Conservation (phyloP, 495 filamentous ascomycete genomes). For the Aspergillus panamensis region DNA sequence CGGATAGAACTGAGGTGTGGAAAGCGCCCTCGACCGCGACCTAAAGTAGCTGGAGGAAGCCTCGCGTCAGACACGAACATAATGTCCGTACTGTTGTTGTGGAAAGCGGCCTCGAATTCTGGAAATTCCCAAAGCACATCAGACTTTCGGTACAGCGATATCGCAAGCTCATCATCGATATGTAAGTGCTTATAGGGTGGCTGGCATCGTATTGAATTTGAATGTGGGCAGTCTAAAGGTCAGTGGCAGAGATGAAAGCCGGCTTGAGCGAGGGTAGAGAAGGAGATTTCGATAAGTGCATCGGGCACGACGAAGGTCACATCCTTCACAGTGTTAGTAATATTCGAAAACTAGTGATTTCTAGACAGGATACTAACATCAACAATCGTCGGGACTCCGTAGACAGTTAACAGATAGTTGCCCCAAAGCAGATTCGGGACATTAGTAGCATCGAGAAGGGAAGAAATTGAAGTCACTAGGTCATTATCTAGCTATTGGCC, state of each 20-base stretch:
- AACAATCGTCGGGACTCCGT: conserved; percentile 27
- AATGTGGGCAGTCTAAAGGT: conserved; percentile 12
- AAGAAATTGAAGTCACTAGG: conserved; percentile 16
- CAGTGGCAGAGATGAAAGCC: conserved; percentile 21
- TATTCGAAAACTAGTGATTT: background rate
- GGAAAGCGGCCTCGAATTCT: conserved; percentile 11
- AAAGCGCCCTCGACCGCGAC: conserved; percentile 28
- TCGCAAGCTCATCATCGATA: conserved; percentile 22
- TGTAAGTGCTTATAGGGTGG: conserved; percentile 22
- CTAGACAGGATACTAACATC: conserved; percentile 17
- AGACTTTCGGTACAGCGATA: conserved; percentile 25
- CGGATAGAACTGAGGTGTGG: conserved; percentile 13
- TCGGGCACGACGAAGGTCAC: conserved; percentile 24
- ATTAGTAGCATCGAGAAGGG: conserved; percentile 8
- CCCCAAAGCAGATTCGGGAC: conserved; percentile 28
- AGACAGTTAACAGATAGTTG: conserved; percentile 27
- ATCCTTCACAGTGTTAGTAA: conserved; percentile 16
- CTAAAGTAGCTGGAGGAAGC: conserved; percentile 21
- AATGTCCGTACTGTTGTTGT: conserved; percentile 7
- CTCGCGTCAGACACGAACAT: conserved; percentile 19
- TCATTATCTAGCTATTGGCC: conserved; percentile 15
- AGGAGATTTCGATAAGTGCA: conserved; percentile 15
- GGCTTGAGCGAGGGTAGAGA: conserved; percentile 16
- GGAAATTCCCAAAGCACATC: conserved; percentile 26
- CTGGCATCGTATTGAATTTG: conserved; percentile 1